A percentile compares a stretch with the other conserved stretches of the same genome.
These are phyloP conservation scores for Penicillium sp. DNA, from an alignment of 2,329 filamentous ascomycete species.

Conservation along the genomic window DNA sequence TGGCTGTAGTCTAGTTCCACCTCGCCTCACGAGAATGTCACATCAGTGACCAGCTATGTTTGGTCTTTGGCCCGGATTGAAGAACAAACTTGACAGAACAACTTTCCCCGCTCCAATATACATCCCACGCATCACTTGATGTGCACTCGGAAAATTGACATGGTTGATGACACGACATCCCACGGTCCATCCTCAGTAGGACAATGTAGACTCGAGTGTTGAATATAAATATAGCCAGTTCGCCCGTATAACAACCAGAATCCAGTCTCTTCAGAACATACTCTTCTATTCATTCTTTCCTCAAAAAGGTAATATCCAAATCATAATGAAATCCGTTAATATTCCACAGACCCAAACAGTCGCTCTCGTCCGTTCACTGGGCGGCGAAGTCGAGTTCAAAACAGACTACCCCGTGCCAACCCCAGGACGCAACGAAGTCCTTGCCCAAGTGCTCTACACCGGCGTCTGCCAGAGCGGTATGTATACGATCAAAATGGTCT, in stretches of 20 bases:
- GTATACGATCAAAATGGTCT: conserved; percentile 2
- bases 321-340: conserved; percentile 9
- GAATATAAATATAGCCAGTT: neutral
- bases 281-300: neutral
- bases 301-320: neutral
- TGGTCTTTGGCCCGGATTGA: neutral
- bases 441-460: conserved; percentile 47
- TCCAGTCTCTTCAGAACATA: neutral
- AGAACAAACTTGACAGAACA: neutral
- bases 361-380: conserved; percentile 42
- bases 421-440: conserved; percentile 42
- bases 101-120: neutral
- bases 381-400: conserved; percentile 42
- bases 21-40: neutral
- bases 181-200: too few relatives aligned
- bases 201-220: neutral
- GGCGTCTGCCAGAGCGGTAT: conserved; percentile 48
- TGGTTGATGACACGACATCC: neutral
- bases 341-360: conserved; percentile 37
- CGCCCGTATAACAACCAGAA: neutral
- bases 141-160: neutral
- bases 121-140: neutral
- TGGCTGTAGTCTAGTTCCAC: neutral
- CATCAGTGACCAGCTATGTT: neutral
- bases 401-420: conserved; percentile 43